Evolutionary conservation across 495 filamentous ascomycete species (phyloP), one percentile per base, ranked within the genome.

Genomic region (Filosporella fistucella): DNA sequence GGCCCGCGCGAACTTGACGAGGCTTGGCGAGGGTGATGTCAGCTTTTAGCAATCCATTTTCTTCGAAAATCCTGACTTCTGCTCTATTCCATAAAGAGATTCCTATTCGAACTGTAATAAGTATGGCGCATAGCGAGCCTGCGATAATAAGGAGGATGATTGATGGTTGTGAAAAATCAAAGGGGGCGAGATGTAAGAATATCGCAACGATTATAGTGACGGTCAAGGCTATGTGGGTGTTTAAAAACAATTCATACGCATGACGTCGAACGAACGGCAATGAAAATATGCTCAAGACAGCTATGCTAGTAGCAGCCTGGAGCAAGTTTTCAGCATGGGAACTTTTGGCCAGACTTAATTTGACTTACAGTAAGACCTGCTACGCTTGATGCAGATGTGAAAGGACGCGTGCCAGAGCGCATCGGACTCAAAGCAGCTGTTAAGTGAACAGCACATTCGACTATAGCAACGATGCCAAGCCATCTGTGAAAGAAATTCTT

Each of bases 321-420:
- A n/a, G n/a, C n/a, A 43, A 23, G 42, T 47, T 52, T 47, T 52
- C 23, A 52, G 43, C 21, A 46, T 46, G 18, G 20, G 24, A 40
- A 46, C 42, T 20, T 47, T 52, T 52, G 38, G 43, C 34, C n/a
- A 46, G 49, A 52, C 18, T 46, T 46, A 52, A 46, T 52, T 14
- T 46, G 23, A 52, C 49, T 52, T 52, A 52, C 34, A 46, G 28
- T 52, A 30, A 52, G 43, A 52, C 49, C 22, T 46, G 42, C 35
- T 21, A 52, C 47, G 17, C 49, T 52, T 46, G 35, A 52, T 47
- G 25, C 17, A 40, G 26, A 52, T 23, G 22, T 40, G 22, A 52
- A 52, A 52, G 34, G 34, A 40, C 38, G 9, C 20, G 28, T 47
- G 25, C 36, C 23, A 47, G 23, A 34, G 35, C 42, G 49, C 40